phyloP scores from a whole-genome alignment of 208 protist genomes.

The Trypanosoma congolense region DNA sequence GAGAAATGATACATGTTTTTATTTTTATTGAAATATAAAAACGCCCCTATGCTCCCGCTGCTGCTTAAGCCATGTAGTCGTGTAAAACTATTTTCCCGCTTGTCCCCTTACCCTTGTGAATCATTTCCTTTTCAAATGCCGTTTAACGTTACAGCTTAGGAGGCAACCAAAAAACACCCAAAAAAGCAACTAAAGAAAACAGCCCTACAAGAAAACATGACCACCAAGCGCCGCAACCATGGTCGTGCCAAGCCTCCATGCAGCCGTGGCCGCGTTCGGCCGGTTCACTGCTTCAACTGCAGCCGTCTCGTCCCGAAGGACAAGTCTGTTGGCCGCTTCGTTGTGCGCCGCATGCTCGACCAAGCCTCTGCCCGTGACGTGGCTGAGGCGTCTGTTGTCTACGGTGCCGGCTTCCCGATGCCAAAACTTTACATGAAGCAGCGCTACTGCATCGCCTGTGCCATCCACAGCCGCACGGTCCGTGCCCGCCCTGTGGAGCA shows the following conservation, averaged over 20 bases:
- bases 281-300: constrained; percentile 93
- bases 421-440: constrained; percentile 99
- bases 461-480: constrained; percentile 98
- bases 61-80: no score
- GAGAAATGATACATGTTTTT: no score
- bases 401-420: constrained; percentile 90
- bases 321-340: constrained; percentile 98
- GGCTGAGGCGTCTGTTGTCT: constrained; percentile 90
- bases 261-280: constrained; percentile 87
- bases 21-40: no score
- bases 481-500: constrained; percentile 77
- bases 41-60: no score
- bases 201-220: constrained; percentile 45
- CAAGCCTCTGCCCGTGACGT: constrained; percentile 96
- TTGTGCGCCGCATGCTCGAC: constrained; percentile 98
- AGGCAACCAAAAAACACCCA: constrained; percentile 3
- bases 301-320: constrained; percentile 92
- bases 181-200: constrained; percentile 5
- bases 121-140: neutral
- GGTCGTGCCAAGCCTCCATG: constrained; percentile 88
- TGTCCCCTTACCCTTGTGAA: neutral
- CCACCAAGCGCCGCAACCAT: constrained; percentile 92
- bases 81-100: neutral
- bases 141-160: constrained; percentile 6
- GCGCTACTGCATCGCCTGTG: constrained; percentile 99